Evolutionary conservation across 306 rosid genomes (phyloP).

Genomic region (Fragaria vesca): DNA sequence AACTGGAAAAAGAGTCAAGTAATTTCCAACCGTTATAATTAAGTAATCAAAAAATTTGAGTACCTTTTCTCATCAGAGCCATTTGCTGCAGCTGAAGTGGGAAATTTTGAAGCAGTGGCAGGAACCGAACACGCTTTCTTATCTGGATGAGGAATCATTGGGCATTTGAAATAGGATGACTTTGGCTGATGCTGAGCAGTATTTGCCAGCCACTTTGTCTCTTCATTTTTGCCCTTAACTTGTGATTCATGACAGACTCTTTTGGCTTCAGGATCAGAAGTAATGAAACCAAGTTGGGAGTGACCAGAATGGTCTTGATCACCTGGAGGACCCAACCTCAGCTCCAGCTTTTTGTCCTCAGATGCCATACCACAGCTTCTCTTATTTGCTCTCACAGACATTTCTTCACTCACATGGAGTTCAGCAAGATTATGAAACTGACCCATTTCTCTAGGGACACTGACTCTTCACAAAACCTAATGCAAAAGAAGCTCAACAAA

Average conservation of each 20-base stretch:
- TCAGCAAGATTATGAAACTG: constrained; percentile 22
- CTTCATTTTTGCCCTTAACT: constrained; percentile 11
- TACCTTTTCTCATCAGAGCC: constrained; percentile 68
- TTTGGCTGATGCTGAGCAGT: constrained; percentile 10
- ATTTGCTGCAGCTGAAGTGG: constrained; percentile 46
- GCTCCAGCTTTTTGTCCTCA: constrained; percentile 39
- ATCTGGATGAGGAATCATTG: constrained; percentile 21
- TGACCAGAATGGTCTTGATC: constrained; percentile 24
- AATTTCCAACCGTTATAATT: neutral
- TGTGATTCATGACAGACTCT: constrained; percentile 12
- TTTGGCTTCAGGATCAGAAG: constrained; percentile 9
- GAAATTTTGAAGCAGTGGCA: constrained; percentile 30
- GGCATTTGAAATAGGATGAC: neutral
- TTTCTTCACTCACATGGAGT: constrained; percentile 11
- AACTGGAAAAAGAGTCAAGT: neutral
- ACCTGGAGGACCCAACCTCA: constrained; percentile 44
- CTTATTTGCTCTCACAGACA: constrained; percentile 20
- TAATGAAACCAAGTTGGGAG: constrained; percentile 9
- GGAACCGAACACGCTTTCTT: constrained; percentile 38
- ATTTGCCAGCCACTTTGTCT: constrained; percentile 18
- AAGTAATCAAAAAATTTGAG: neutral
- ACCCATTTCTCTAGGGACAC: constrained; percentile 5
- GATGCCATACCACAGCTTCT: constrained; percentile 23
- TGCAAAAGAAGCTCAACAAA: neutral
- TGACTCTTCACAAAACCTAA: neutral